Percentiles rank a stretch among this genome's conserved stretches.
These are phyloP conservation scores for Termitomyces sp. DNA, from an alignment of 768 basidiomycete species.

Conservation along the genomic window DNA sequence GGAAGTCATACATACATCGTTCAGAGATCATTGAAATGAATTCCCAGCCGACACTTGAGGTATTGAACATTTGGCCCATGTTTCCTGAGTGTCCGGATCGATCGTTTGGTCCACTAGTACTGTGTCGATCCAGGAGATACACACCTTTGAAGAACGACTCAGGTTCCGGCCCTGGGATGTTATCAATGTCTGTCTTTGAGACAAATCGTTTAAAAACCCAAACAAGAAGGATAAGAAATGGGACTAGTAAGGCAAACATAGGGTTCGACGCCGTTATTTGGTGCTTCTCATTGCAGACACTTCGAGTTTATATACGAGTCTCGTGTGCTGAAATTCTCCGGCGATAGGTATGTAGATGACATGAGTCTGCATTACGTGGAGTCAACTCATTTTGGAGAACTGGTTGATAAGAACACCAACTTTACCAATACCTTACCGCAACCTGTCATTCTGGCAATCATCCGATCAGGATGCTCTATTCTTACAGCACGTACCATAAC, in stretches of 20 bases:
- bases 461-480: too few species aligned
- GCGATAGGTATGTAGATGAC: too few species aligned
- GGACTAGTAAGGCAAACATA: too few species aligned
- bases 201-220: constrained; percentile 14
- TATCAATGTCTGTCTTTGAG: constrained; percentile 23
- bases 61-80: constrained; percentile 3
- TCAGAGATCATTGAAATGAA: neutral
- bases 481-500: too few species aligned
- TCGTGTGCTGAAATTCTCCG: too few species aligned
- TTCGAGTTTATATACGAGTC: too few species aligned
- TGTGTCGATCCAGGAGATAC: neutral
- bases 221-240: neutral
- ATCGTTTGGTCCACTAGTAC: neutral
- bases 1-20: neutral
- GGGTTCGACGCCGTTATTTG: too few species aligned
- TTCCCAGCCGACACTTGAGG: neutral
- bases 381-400: too few species aligned
- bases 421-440: too few species aligned
- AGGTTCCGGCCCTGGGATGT: constrained; percentile 30
- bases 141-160: constrained; percentile 27
- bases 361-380: too few species aligned
- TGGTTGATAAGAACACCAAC: too few species aligned
- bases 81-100: neutral
- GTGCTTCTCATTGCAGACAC: neutral
- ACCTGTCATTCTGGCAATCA: too few species aligned